These are phyloP conservation scores for Xylariaceae sp. DNA, from an alignment of 2,329 filamentous ascomycete genomes.

Conservation along the genomic window DNA sequence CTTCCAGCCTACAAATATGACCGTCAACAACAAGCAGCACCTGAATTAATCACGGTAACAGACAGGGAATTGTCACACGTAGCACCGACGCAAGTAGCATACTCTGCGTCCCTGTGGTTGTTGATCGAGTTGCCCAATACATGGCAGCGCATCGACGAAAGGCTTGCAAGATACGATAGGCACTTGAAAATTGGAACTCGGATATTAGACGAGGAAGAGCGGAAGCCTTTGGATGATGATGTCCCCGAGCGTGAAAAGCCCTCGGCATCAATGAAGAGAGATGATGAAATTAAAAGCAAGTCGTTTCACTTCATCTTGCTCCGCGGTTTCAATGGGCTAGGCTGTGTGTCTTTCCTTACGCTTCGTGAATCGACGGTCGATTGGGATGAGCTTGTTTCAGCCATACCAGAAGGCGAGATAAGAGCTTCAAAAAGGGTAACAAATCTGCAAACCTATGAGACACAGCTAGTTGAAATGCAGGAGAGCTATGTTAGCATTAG, in stretches of 20 bases:
- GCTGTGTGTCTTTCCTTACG: slow-evolving; percentile 8
- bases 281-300: slow-evolving; percentile 1
- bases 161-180: slow-evolving; percentile 5
- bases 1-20: slow-evolving; percentile 9
- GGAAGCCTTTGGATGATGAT: not conserved
- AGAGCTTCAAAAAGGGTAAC: slow-evolving; percentile 5
- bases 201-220: slow-evolving; percentile 7
- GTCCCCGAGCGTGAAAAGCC: slow-evolving; percentile 5
- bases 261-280: slow-evolving; percentile 4
- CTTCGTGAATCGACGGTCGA: slow-evolving; percentile 8
- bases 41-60: slow-evolving; percentile 7
- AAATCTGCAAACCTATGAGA: slow-evolving; percentile 3
- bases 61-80: slow-evolving; percentile 10
- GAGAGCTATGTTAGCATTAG: slow-evolving; percentile 3
- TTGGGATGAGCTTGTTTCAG: slow-evolving; percentile 10
- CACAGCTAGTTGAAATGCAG: slow-evolving; percentile 5
- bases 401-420: slow-evolving; percentile 4
- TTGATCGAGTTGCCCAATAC: slow-evolving; percentile 6
- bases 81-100: slow-evolving; percentile 3
- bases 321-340: slow-evolving; percentile 7
- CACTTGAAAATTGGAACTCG: slow-evolving; percentile 4
- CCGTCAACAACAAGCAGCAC: slow-evolving; percentile 8
- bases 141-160: slow-evolving; percentile 6
- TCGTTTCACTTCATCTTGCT: slow-evolving; percentile 12
- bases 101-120: slow-evolving; percentile 5